Conservation (phyloP, 768 basidiomycete species). For the Rhizopogon roseolus region DNA sequence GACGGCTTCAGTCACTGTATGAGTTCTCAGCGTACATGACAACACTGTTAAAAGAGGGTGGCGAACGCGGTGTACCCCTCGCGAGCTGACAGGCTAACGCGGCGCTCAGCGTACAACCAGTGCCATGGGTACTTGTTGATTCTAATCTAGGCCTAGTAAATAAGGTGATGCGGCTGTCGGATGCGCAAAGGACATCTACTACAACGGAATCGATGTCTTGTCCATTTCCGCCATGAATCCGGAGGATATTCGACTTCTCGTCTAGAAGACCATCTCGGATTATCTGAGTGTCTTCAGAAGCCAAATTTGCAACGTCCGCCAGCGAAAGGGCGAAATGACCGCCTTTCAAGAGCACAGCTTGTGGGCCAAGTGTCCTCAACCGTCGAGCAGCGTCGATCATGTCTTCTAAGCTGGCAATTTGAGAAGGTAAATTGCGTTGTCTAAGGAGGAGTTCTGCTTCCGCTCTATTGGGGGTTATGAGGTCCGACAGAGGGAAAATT, state of each 20-base stretch:
- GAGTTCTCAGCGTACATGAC: not conserved
- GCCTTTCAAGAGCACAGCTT: slow-evolving; percentile 77
- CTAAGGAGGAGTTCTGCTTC: slow-evolving; percentile 73
- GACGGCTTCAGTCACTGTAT: slow-evolving; percentile 53
- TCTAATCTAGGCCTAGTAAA: slow-evolving; percentile 60
- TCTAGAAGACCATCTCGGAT: slow-evolving; percentile 40
- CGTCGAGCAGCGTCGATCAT: slow-evolving; percentile 55
- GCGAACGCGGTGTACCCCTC: slow-evolving; percentile 36
- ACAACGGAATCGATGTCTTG: slow-evolving; percentile 34
- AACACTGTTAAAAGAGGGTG: not conserved
- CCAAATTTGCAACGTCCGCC: slow-evolving; percentile 38
- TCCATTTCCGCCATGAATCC: slow-evolving; percentile 9
- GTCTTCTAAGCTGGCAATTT: slow-evolving; percentile 45
- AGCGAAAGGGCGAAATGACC: slow-evolving; percentile 59
- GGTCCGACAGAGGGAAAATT: slow-evolving; percentile 64
- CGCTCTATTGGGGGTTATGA: slow-evolving; percentile 83
- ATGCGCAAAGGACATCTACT: slow-evolving; percentile 55
- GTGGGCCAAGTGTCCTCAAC: slow-evolving; percentile 43
- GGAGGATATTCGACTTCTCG: slow-evolving; percentile 64
- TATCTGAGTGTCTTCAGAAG: slow-evolving; percentile 28
- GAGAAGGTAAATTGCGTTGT: slow-evolving; percentile 17
- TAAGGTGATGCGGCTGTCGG: slow-evolving; percentile 34
- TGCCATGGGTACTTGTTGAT: slow-evolving; percentile 81
- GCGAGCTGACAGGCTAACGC: slow-evolving; percentile 70
- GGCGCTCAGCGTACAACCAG: slow-evolving; percentile 88